phyloP scores from a whole-genome alignment of 139 green algal genomes.

The Axilococcus clingmanii region DNA sequence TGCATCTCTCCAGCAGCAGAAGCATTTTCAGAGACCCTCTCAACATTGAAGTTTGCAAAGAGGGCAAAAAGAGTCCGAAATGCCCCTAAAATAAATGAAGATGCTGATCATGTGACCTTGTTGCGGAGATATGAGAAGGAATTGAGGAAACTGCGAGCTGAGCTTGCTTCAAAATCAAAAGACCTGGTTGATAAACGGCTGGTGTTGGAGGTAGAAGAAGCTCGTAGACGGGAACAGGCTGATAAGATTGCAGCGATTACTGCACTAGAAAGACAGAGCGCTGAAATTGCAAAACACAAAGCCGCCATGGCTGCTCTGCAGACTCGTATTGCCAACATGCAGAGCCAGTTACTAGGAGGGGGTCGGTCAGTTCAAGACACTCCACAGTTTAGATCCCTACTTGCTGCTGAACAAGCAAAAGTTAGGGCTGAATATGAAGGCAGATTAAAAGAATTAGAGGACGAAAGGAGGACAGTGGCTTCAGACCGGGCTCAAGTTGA shows the following conservation, averaged over 20 bases:
- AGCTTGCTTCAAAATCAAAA: conserved; percentile 69
- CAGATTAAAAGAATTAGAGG: conserved; percentile 69
- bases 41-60: conserved; percentile 89
- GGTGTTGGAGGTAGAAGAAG: conserved; percentile 86
- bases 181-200: conserved; percentile 86
- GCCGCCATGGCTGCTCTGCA: conserved; percentile 77
- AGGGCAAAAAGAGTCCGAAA: conserved; percentile 93
- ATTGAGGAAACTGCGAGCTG: conserved; percentile 69
- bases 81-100: conserved; percentile 86
- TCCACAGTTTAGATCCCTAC: conserved; percentile 63
- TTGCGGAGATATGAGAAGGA: conserved; percentile 92
- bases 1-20: conserved; percentile 74
- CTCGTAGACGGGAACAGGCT: conserved; percentile 77
- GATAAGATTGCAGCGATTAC: conserved; percentile 93
- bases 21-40: conserved; percentile 67
- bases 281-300: conserved; percentile 89
- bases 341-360: conserved; percentile 81
- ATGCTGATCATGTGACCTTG: conserved; percentile 87
- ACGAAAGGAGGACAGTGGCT: conserved; percentile 56
- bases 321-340: conserved; percentile 63
- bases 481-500: conserved; percentile 69
- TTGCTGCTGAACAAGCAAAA: conserved; percentile 63
- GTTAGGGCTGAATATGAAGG: conserved; percentile 84
- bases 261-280: conserved; percentile 68
- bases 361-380: conserved; percentile 65